Evolutionary conservation across 257 asterid species (phyloP).

Genomic region (Leonotis leonurus): DNA sequence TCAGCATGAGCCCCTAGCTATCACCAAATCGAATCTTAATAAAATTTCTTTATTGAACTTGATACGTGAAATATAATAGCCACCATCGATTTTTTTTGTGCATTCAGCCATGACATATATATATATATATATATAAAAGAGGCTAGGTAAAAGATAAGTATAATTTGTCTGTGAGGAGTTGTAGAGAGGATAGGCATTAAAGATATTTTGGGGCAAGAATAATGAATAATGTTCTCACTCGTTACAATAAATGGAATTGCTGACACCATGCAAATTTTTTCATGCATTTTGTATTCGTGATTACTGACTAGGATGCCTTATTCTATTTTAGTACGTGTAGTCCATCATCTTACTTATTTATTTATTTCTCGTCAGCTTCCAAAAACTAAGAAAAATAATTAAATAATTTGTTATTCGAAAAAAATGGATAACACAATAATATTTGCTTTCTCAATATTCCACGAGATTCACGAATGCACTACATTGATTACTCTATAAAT

Average conservation of each 20-base stretch:
- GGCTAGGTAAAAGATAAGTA: no score
- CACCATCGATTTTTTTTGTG: no score
- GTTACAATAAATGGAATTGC: conserved; percentile 10
- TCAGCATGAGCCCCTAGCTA: no score
- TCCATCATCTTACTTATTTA: conserved; percentile 25
- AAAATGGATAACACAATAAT: conserved; percentile 27
- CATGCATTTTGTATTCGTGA: conserved; percentile 19
- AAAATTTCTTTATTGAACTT: no score
- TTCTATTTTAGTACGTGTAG: conserved; percentile 30
- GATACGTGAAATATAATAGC: no score
- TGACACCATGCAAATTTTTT: conserved; percentile 29
- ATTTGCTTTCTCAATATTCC: conserved; percentile 15
- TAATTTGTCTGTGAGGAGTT: no score
- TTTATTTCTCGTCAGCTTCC: conserved; percentile 34
- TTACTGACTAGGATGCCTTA: conserved; percentile 45
- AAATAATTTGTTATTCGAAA: background rate
- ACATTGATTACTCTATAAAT: conserved; percentile 20
- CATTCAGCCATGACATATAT: no score
- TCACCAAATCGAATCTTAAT: no score
- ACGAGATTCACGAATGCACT: conserved; percentile 18
- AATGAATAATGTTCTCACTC: background rate
- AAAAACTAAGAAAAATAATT: background rate
- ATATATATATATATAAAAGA: no score
- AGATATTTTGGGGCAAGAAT: background rate
- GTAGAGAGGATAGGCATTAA: no score